Conservation (phyloP, 805 yeast genomes). For the Priceomyces carsonii region DNA sequence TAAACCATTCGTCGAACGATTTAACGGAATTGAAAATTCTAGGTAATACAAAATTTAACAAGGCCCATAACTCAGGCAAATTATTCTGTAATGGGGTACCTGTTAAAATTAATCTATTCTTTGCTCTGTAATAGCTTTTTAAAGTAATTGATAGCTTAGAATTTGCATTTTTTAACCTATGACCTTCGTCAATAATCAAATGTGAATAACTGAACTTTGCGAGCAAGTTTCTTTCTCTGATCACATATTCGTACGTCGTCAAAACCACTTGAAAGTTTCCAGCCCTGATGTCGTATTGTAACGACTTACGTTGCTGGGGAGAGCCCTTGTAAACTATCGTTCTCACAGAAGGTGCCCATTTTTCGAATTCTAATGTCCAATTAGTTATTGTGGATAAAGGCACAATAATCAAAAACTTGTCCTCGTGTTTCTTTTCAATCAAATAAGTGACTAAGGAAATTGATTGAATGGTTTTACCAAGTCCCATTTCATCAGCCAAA, state of each 20-base stretch:
- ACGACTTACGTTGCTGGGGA: conserved; percentile 65
- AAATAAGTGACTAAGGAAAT: conserved; percentile 73
- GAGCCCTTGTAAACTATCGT: conserved; percentile 77
- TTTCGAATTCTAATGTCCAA: conserved; percentile 84
- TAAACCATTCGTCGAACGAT: conserved; percentile 88
- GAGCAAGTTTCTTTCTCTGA: conserved; percentile 71
- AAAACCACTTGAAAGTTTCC: conserved; percentile 76
- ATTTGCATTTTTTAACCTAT: conserved; percentile 78
- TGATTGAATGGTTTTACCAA: conserved; percentile 74
- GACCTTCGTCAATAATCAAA: conserved; percentile 92
- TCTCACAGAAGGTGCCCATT: conserved; percentile 82
- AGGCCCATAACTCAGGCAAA: conserved; percentile 84
- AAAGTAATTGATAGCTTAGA: conserved; percentile 74
- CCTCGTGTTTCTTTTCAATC: conserved; percentile 64
- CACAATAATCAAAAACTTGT: conserved; percentile 76
- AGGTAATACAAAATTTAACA: conserved; percentile 78
- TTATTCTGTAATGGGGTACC: conserved; percentile 89
- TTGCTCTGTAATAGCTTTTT: conserved; percentile 69
- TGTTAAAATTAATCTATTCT: conserved; percentile 76
- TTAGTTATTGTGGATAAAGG: conserved; percentile 83
- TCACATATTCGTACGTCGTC: conserved; percentile 81
- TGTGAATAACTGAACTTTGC: conserved; percentile 75
- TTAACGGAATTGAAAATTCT: conserved; percentile 83
- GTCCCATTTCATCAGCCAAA: conserved; percentile 68
- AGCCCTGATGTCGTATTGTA: conserved; percentile 62